Evolutionary conservation across 306 rosid genomes (phyloP), one percentile per base, ranked within the genome.

Genomic region (Mimosa bimucronata): DNA sequence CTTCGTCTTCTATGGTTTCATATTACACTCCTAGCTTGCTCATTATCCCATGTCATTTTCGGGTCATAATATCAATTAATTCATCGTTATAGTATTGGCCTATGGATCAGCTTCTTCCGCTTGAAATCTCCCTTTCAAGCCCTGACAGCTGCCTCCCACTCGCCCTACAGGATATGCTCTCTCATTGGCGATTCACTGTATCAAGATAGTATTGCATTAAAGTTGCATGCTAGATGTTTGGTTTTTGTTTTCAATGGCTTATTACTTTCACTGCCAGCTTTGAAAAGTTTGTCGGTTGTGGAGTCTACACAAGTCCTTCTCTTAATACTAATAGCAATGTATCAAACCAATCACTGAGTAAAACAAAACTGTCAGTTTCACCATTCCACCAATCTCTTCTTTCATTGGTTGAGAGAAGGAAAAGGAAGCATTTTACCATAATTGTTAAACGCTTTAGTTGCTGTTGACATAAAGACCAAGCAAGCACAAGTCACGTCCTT

Each of bases 111-210:
- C 44, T 73, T 77, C 57, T 60, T 62, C 60, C 70, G 60, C 74
- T 65, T 64, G 41, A 72, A 58, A 55, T 28, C 77, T 71, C 69
- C 71, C 68, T 66, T 70, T 84, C 85, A 83, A 71, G 1, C 77
- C 29, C 45, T 64, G 75, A 84, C 87, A 86, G 85, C 87, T 88
- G 86, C 81, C 80, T 52, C 85, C 83, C 87, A 88, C 82, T 83
- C 25, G 15, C 73, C 74, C 61, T 79, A 86, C 85, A 85, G 7
- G 25, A 25, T 67, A 68, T 76, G 77, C 70, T 80, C 83, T 78
- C 79, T 60, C 48, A 6, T 30, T 75, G 82, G 81, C 48, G 70
- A 76, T 86, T 77, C 82, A 75, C 85, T 82, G 81, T 86, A 26
- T 76, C 3, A 73, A 57, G 86, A 86, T 87, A n/a, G 82, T 80